These are phyloP conservation scores for Sanghuangporus sanghuang DNA, from an alignment of 1,284 basidiomycete species.

Conservation along the genomic window DNA sequence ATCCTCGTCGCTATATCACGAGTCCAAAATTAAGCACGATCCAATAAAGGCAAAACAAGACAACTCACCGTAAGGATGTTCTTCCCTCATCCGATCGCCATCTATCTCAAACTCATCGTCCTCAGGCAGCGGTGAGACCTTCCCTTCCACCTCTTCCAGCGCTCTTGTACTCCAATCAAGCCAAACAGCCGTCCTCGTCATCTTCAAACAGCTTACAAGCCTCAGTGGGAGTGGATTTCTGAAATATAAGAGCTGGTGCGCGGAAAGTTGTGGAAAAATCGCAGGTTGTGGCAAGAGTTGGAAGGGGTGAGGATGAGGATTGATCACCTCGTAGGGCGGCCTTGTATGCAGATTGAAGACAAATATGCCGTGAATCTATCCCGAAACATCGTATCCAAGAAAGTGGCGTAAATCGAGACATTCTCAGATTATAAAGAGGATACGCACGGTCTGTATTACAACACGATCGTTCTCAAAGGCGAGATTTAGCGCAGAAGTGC, in stretches of 20 bases:
- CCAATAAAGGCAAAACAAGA: not conserved
- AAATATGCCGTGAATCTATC: conserved; percentile 5
- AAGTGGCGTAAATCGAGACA: no score
- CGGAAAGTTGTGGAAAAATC: conserved; percentile 5
- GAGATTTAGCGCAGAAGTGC: conserved; percentile 9
- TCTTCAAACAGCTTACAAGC: conserved; percentile 11
- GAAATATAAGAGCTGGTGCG: conserved; percentile 11
- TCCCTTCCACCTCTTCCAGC: conserved; percentile 1
- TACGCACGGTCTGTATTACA: conserved; percentile 11
- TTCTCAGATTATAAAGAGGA: not conserved
- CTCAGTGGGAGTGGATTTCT: conserved; percentile 6
- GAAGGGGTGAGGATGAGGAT: not conserved
- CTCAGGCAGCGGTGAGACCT: not conserved
- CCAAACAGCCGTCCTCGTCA: conserved; percentile 15
- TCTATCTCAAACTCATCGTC: not conserved
- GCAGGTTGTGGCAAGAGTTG: not conserved
- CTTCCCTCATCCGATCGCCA: not conserved
- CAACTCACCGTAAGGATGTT: conserved; percentile 7
- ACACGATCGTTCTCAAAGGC: conserved; percentile 14
- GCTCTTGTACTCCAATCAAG: conserved; percentile 11
- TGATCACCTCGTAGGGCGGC: not conserved
- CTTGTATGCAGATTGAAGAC: conserved; percentile 3
- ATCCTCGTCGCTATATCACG: not conserved
- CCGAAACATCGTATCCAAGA: not conserved
- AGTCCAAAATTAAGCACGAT: not conserved